These are phyloP conservation scores for Aplosporella prunicola DNA, from an alignment of 2,329 filamentous ascomycete genomes.

Conservation along the genomic window DNA sequence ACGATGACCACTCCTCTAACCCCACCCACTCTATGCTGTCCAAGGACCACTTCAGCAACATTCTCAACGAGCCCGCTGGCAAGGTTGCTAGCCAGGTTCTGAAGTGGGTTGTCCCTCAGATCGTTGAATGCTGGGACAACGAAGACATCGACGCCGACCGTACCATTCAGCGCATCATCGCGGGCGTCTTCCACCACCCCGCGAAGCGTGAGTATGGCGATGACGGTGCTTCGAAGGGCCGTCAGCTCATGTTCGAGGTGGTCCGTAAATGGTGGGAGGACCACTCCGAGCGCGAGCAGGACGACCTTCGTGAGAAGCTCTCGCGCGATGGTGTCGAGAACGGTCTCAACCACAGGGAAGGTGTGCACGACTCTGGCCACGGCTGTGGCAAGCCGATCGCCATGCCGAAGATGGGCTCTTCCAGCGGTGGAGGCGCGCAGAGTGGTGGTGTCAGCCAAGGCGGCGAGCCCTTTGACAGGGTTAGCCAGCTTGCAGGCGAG, in stretches of 20 bases:
- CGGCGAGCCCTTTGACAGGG: constrained; percentile 24
- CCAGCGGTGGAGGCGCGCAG: constrained; percentile 30
- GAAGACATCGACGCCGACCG: constrained; percentile 59
- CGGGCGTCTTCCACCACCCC: constrained; percentile 80
- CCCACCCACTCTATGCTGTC: constrained; percentile 94
- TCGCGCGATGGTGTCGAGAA: constrained; percentile 67
- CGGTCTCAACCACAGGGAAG: constrained; percentile 78
- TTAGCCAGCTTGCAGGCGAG: constrained; percentile 47
- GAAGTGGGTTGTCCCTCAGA: constrained; percentile 77
- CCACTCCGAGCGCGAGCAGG: constrained; percentile 52
- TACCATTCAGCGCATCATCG: constrained; percentile 65
- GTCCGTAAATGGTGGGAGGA: constrained; percentile 76
- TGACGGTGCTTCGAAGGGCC: constrained; percentile 63
- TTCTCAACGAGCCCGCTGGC: constrained; percentile 80
- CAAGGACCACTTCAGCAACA: constrained; percentile 89
- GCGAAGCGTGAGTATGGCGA: constrained; percentile 62
- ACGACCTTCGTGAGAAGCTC: constrained; percentile 64
- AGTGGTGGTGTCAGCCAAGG: constrained; percentile 38
- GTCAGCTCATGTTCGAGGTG: constrained; percentile 65
- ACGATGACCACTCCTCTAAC: constrained; percentile 65
- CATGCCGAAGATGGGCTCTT: constrained; percentile 46
- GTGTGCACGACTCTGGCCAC: constrained; percentile 74
- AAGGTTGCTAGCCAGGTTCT: constrained; percentile 70
- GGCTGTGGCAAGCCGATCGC: constrained; percentile 73
- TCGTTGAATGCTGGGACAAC: constrained; percentile 83